A percentile compares a stretch with the other conserved stretches of the same genome.
phyloP scores from a whole-genome alignment of 306 rosid species.

The Mimosa pudica region DNA sequence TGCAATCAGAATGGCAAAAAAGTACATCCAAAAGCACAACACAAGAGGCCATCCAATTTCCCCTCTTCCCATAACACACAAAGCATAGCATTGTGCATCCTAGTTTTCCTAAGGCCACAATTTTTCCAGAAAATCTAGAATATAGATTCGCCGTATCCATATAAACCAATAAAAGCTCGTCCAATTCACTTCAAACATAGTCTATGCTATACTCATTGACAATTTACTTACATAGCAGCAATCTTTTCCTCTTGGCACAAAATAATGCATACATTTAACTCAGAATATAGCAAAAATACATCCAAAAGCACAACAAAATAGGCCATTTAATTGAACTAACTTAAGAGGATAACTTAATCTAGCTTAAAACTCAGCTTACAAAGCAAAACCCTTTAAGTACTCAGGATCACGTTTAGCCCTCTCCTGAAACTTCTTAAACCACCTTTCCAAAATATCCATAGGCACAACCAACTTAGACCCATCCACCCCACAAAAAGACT shows the following conservation, averaged over 20 bases:
- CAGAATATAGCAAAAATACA: neutral
- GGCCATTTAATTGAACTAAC: neutral
- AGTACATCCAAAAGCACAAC: conserved; percentile 24
- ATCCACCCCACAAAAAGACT: conserved; percentile 86
- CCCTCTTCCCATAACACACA: too few species aligned
- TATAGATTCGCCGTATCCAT: too few species aligned
- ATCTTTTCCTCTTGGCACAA: too few species aligned
- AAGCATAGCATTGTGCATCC: too few species aligned
- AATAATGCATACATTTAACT: too few species aligned
- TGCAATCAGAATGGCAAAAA: neutral
- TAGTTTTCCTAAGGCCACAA: too few species aligned
- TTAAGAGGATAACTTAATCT: neutral
- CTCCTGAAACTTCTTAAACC: conserved; percentile 93
- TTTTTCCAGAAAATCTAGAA: too few species aligned
- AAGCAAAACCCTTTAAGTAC: conserved; percentile 72
- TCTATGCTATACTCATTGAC: too few species aligned
- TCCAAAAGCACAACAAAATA: conserved; percentile 24
- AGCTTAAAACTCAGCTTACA: conserved; percentile 21
- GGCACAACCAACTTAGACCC: conserved; percentile 88
- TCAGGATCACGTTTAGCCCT: conserved; percentile 84
- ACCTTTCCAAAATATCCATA: conserved; percentile 86
- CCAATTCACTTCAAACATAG: too few species aligned
- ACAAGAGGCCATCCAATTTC: neutral
- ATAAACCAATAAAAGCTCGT: too few species aligned
- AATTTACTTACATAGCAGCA: too few species aligned